Evolutionary conservation across 2,329 filamentous ascomycete species (phyloP), one percentile per base, ranked within the genome.

Genomic region (Aspergillus novoparasiticus): DNA sequence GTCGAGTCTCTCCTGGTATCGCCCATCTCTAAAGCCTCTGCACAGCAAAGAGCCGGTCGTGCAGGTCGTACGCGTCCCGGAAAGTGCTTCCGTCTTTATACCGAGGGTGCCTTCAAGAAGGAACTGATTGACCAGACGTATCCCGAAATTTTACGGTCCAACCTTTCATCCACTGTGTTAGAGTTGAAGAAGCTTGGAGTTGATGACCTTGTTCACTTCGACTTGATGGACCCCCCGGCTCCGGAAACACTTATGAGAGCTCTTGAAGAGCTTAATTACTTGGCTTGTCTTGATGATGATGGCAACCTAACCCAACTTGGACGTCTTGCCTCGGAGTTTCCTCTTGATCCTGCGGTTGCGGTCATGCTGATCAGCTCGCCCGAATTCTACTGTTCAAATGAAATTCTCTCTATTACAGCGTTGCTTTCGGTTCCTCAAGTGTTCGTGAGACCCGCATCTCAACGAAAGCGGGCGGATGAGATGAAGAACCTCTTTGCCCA

Each of bases 181-280:
- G 95, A 99, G 79, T 82, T 99, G 74, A 98, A 98, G 85, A 98
- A 99, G 82, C 89, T 99, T 45, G 95, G 95, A 51, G 89, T 99
- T 32, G 89, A 96, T 70, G 95, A 99, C 78, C 84, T 99, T 57
- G 95, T 99, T 12, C 95, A 99, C 80, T 99, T 99, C 75, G 96
- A 99, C 76, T 85, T 99, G 55, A 98, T 99, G 94, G 95, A 99
- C 72, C 95, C 95, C 28, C 95, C 95, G 0, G 94, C 96, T 1
- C 96, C 95, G 0, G 96, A 99, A 81, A 99, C 96, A 11, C 89
- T 99, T 79, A 99, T 99, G 94, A 89, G 96, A 69, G 95, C 95
- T 3, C 83, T 99, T 26, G 95, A 99, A 78, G 95, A 99, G 81
- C 88, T 99, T 61, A 99, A 99, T 80, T 99, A 97, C 77, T 86